Base-by-base conservation (phyloP, 208 protist genomes). In the Jaenimonas drosophilae region DNA sequence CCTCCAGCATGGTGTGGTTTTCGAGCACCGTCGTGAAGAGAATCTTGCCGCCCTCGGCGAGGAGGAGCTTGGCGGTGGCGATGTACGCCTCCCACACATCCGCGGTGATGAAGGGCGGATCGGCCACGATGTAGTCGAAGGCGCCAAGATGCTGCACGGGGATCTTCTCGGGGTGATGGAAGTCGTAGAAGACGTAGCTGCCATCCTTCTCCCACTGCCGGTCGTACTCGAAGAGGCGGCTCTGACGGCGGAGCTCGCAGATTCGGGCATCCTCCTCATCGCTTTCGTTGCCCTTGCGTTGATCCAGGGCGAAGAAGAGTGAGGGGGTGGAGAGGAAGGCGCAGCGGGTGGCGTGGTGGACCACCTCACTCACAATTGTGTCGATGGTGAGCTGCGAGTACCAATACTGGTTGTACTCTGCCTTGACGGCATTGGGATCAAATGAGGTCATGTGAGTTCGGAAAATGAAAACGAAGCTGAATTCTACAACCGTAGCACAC, bases 361-460 rank as follows among this genome's bases (percentile, higher is more conserved):
- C 28, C 21, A 94, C 67, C 58, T 95, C 91, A 0, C 53, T 51
- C 12, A 88, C 23, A 2, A 97, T 28, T 0, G 64, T 39, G 7
- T 66, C 19, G 44, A 96, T 90, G 7, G 88, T 95, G 28, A 58
- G 25, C n/a, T 45, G 21, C n/a, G 78, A 91, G 68, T 96, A 97
- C 89, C 91, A 97, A 59, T 97, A 97, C 59, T 97, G 91, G 51
- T 97, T 97, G 37, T 84, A 64, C 52, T 92, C 71, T 1, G 54
- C 47, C 31, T 94, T 88, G 24, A 74, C 80, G 30, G 14, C 30
- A 11, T 54, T 39, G 41, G n/a, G 3, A 20, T 53, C 28, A 25
- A 66, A 66, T 2, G 46, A 52, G 16, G 45, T 39, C 12, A 14
- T 14, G n/a, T n/a, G n/a, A n/a, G n/a, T n/a, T n/a, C n/a, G n/a